These are phyloP conservation scores for Ceratorhiza oryzae-sativae DNA, from an alignment of 1,284 basidiomycete species.

Conservation along the genomic window DNA sequence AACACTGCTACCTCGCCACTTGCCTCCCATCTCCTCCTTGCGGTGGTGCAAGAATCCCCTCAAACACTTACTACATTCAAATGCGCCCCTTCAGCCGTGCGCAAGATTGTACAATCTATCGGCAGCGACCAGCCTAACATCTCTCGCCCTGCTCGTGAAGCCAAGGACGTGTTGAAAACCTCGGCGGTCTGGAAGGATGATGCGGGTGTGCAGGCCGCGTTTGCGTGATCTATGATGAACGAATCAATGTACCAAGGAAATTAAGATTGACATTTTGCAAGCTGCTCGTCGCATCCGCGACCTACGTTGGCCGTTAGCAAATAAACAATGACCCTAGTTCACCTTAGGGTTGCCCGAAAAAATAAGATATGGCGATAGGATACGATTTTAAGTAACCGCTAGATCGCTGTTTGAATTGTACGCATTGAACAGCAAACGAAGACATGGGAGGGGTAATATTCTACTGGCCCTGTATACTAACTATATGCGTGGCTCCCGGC, in stretches of 20 bases:
- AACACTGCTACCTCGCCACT: constrained; percentile 71
- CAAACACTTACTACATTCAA: constrained; percentile 73
- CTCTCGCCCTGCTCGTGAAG: constrained; percentile 83
- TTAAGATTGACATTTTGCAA: neutral
- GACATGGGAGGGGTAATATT: too few species aligned
- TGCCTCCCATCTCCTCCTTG: constrained; percentile 59
- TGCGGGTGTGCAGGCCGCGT: constrained; percentile 47
- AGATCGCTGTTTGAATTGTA: too few species aligned
- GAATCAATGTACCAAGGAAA: neutral
- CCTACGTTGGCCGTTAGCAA: too few species aligned
- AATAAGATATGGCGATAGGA: too few species aligned
- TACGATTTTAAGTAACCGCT: too few species aligned
- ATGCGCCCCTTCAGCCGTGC: constrained; percentile 68
- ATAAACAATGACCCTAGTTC: too few species aligned
- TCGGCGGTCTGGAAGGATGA: constrained; percentile 49
- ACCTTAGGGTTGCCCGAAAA: too few species aligned
- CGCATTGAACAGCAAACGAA: too few species aligned
- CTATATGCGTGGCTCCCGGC: too few species aligned
- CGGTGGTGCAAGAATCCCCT: constrained; percentile 51
- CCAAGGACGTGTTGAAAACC: constrained; percentile 74
- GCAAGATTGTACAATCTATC: constrained; percentile 76
- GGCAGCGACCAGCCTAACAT: constrained; percentile 77
- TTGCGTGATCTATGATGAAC: constrained; percentile 33
- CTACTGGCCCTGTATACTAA: too few species aligned
- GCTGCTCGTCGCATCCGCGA: too few species aligned